Base-by-base conservation (phyloP, 1,139 yeast species). In the Debaryomyces udenii region DNA sequence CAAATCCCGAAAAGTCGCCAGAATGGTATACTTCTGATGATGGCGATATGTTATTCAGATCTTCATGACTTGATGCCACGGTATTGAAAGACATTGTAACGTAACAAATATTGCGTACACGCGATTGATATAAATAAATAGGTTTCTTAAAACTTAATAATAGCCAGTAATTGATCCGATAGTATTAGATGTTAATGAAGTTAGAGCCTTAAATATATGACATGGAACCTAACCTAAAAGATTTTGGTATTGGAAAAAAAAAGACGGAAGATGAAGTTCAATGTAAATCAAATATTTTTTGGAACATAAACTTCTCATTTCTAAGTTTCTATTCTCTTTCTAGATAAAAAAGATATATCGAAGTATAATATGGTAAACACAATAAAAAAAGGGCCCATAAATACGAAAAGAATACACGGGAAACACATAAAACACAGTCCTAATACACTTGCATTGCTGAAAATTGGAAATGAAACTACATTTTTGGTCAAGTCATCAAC, bases 401-500 rank as follows among this genome's bases (percentile, higher is more conserved):
- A 27, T 15, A 24, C 42, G 6, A 47, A 47, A 44, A 40, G 51
- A 48, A 37, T 50, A 18, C 34, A 42, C 16, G 68, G 68, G 5
- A 68, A 58, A 31, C 68, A 66, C 27, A 66, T 76, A 41, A 77
- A 74, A 50, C 85, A 80, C 51, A 64, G 75, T 16, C 74, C 78
- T 55, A 47, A 66, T 52, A 41, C 57, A 32, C 32, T 64, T 52
- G 59, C 64, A 47, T 46, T 59, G 49, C 57, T 62, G 48, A 47
- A 45, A 23, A 53, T 66, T 1, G 74, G 74, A 35, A 47, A 70
- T 4, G 78, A 78, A 24, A 72, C 81, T 0, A 71, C 76, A 1
- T 65, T 82, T 15, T 71, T 79, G 40, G 72, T 85, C 29, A 82
- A 83, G 53, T 62, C 80, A 6, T 56, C 59, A 2, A 81, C 89